These are phyloP conservation scores for Colletotrichum orchidophilum DNA, from an alignment of 2,329 filamentous ascomycete genomes.

Conservation along the genomic window DNA sequence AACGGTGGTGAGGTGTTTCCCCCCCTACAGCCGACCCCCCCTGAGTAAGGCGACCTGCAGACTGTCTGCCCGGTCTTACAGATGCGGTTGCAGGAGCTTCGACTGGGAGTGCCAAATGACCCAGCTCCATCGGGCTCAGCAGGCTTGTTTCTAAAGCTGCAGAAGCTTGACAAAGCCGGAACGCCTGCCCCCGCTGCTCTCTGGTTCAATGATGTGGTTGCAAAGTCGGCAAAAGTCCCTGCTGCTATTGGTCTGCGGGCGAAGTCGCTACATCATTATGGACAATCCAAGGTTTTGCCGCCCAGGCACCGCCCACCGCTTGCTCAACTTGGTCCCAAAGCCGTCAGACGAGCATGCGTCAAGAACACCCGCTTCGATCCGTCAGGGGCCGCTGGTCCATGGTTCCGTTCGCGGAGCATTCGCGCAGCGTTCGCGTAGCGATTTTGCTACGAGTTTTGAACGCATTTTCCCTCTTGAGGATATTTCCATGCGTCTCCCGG, in stretches of 20 bases:
- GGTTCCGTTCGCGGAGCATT: neutral
- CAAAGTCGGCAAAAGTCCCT: neutral
- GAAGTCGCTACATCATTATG: neutral
- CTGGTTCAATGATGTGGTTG: neutral
- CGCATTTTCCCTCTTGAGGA: neutral
- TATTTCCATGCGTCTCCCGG: neutral
- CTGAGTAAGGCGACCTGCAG: neutral
- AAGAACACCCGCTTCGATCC: neutral
- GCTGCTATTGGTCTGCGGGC: neutral
- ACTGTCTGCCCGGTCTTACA: neutral
- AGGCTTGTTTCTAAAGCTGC: conserved; percentile 7
- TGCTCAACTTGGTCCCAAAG: neutral
- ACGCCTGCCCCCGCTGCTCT: neutral
- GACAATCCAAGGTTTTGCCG: conserved; percentile 20
- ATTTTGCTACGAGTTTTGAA: neutral
- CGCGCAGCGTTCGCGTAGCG: too few species aligned
- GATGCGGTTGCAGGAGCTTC: neutral
- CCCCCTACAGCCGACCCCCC: neutral
- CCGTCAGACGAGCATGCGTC: neutral
- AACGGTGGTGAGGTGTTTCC: conserved; percentile 1
- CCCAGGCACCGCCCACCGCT: conserved; percentile 22
- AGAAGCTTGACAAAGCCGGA: neutral
- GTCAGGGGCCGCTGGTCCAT: conserved; percentile 13
- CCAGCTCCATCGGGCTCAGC: neutral
- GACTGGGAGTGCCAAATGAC: neutral